Evolutionary conservation across 78 protist genomes (phyloP), one percentile per base, ranked within the genome.

Genomic region (Polysphondylium violaceum): DNA sequence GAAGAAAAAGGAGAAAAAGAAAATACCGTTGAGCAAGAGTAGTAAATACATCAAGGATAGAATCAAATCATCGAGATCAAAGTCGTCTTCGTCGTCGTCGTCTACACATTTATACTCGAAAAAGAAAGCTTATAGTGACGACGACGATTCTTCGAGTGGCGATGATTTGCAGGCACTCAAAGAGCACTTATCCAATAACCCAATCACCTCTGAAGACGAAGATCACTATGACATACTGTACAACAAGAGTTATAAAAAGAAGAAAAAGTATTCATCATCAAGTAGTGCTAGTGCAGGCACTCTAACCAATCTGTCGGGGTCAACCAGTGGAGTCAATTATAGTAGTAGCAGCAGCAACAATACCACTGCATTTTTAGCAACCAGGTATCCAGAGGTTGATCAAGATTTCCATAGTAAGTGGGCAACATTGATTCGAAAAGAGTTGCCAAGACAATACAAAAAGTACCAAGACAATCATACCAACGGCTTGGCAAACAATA

Each of bases 1-100:
- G 40, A 78, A 64, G 55, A 51, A 69, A 78, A 78, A 78, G 69
- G 71, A 63, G 16, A 1, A 63, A 75, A 55, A 60, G 35, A 58
- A 69, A 44, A 65, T 65, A 65, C 36, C 33, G 23, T 38, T n/a
- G 72, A 60, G 71, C 33, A 29, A 40, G 3, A 64, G 72, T 63
- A 64, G 72, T 64, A 29, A 59, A 23, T n/a, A n/a, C 43, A 65
- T 65, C 73, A 36, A 65, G 43, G n/a, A 63, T 29, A 2, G 19
- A 11, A 29, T 3, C 6, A 29, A 25, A 27, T 63, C 71, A 63
- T 63, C 71, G 11, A 65, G 40, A 65, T 65, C 33, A 38, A 40
- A 17, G 12, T 14, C 25, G 14, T 69, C 76, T 8, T 27, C 59
- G 11, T 68, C 53, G 0, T 27, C 59, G 3, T 40, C 76, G 29